These are phyloP conservation scores for Solanum ossicruentum DNA, from an alignment of 257 asterid genomes.

Conservation along the genomic window DNA sequence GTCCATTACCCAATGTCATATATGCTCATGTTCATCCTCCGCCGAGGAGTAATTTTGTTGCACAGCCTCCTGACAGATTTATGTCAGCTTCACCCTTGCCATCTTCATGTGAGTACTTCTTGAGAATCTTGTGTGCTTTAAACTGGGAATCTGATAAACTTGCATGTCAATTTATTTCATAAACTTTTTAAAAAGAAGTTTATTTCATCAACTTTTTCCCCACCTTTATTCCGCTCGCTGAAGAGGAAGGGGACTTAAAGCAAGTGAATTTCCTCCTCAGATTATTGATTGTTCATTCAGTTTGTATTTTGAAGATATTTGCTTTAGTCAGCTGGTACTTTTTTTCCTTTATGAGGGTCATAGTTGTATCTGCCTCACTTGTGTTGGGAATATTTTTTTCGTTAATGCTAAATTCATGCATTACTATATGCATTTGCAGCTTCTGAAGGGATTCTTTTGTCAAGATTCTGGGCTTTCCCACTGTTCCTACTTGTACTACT, in stretches of 20 bases:
- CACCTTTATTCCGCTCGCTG: not conserved
- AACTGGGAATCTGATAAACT: not conserved
- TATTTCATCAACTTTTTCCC: too few species aligned
- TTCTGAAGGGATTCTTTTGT: conserved; percentile 27
- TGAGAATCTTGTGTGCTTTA: not conserved
- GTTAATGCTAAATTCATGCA: not conserved
- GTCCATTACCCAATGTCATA: conserved; percentile 40
- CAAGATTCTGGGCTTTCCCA: conserved; percentile 24
- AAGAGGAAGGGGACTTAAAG: not conserved
- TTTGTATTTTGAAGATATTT: not conserved
- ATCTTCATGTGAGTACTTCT: conserved; percentile 57
- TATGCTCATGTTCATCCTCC: conserved; percentile 52
- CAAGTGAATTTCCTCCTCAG: not conserved
- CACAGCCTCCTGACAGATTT: conserved; percentile 34
- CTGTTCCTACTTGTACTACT: conserved; percentile 20
- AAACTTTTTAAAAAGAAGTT: not conserved
- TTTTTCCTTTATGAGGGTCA: too few species aligned
- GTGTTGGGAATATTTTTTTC: not conserved
- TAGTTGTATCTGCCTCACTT: not conserved
- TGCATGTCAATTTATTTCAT: not conserved
- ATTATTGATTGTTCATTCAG: not conserved
- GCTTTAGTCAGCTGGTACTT: not conserved
- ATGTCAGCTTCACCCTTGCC: conserved; percentile 40
- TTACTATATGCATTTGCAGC: conserved; percentile 39
- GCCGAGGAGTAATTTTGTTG: conserved; percentile 24